Evolutionary conservation across 495 filamentous ascomycete genomes (phyloP).

Genomic region (Penicillium manginii): DNA sequence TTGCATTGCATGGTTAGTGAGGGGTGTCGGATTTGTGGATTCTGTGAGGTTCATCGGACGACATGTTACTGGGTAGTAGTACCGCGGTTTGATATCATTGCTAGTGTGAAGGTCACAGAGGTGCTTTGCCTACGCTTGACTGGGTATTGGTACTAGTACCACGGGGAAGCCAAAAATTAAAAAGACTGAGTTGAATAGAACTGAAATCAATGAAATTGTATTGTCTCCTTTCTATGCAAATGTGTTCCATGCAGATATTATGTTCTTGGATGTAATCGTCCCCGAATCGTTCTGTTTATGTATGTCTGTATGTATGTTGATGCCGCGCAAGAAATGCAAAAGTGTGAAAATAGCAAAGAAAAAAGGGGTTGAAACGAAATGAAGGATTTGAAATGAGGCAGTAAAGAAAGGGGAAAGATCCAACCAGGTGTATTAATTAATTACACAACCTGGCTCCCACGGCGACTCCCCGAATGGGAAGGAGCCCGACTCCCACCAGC

Average conservation of each 20-base stretch:
- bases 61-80: too few species aligned
- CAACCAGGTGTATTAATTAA: background rate
- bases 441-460: constrained; percentile 35
- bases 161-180: too few species aligned
- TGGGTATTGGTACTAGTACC: too few species aligned
- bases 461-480: constrained; percentile 36
- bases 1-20: too few species aligned
- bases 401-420: constrained; percentile 2
- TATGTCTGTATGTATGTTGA: background rate
- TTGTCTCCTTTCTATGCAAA: background rate
- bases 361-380: background rate
- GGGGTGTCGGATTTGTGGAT: too few species aligned
- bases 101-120: too few species aligned
- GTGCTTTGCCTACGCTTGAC: too few species aligned
- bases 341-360: constrained; percentile 5
- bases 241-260: background rate
- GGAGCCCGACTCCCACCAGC: constrained; percentile 33
- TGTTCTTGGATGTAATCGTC: background rate
- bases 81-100: too few species aligned
- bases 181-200: too few species aligned
- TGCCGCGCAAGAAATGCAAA: constrained; percentile 2
- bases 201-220: too few species aligned
- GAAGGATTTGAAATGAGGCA: constrained; percentile 10
- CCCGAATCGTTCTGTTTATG: background rate
- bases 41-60: too few species aligned